Percentiles rank a stretch among this genome's conserved stretches.
phyloP scores from a whole-genome alignment of 176 grass and related monocot genomes.

The Microstegium vimineum region DNA sequence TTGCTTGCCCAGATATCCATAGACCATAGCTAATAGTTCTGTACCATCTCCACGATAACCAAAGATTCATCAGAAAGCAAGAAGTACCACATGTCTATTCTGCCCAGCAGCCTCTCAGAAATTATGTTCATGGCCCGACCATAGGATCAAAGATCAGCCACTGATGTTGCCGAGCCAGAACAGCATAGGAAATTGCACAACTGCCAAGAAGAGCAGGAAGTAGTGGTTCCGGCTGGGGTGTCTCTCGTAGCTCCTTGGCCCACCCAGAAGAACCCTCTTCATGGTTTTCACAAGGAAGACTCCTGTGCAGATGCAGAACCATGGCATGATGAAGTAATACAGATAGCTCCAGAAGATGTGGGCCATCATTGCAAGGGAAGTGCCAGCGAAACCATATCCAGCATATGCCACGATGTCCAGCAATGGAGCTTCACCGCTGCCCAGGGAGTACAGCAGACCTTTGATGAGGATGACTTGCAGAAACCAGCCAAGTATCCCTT shows the following conservation, averaged over 20 bases:
- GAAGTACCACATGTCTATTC: not conserved
- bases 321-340: constrained; percentile 71
- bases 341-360: constrained; percentile 54
- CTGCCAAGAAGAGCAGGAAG: constrained; percentile 60
- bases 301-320: constrained; percentile 67
- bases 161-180: constrained; percentile 61
- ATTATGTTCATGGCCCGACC: not conserved
- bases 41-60: not conserved
- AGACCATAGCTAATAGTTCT: not conserved
- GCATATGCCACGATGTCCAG: constrained; percentile 69
- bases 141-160: constrained; percentile 5
- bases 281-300: constrained; percentile 82
- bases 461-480: constrained; percentile 64
- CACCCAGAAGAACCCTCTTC: constrained; percentile 60
- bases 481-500: constrained; percentile 61
- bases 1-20: not conserved
- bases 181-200: constrained; percentile 64
- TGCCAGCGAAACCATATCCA: constrained; percentile 62
- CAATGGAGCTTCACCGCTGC: constrained; percentile 56
- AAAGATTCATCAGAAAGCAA: not conserved
- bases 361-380: constrained; percentile 50
- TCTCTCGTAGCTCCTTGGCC: constrained; percentile 49
- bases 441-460: constrained; percentile 53
- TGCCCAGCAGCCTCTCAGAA: not conserved
- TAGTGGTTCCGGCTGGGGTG: constrained; percentile 65